Evolutionary conservation across 129 eudicot species (phyloP).

Genomic region (Ambrosia artemisiifolia): DNA sequence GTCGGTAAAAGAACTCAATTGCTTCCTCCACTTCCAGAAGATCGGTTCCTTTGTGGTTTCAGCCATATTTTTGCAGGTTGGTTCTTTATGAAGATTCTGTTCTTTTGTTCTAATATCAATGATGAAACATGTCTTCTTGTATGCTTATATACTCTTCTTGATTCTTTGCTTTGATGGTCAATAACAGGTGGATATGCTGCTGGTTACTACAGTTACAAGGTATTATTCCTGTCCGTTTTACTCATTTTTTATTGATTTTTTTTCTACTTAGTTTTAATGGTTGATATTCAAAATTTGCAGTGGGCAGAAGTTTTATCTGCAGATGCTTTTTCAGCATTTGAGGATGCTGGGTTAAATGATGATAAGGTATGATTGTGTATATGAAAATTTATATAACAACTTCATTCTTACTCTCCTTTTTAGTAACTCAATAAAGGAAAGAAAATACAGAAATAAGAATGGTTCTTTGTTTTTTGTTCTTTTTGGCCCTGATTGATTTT

Average conservation of each 20-base stretch:
- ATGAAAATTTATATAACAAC: background rate
- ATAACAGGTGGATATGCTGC: conserved; percentile 91
- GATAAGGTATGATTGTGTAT: conserved; percentile 44
- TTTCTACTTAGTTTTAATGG: conserved; percentile 1
- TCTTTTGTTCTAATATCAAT: background rate
- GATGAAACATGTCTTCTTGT: background rate
- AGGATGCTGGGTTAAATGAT: conserved; percentile 76
- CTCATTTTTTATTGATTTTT: background rate
- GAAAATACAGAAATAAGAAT: too few relatives aligned
- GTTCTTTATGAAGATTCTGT: background rate
- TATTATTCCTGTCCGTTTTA: conserved; percentile 7
- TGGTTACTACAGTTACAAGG: conserved; percentile 99
- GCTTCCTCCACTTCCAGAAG: conserved; percentile 79
- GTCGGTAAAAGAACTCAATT: conserved; percentile 57
- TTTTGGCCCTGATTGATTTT: too few relatives aligned
- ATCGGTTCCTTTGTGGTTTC: conserved; percentile 84
- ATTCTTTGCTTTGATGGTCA: background rate
- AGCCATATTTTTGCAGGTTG: conserved; percentile 93
- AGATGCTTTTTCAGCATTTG: conserved; percentile 93
- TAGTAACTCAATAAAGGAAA: background rate
- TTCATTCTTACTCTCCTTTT: background rate
- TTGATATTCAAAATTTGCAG: conserved; percentile 15
- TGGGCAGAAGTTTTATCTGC: conserved; percentile 97
- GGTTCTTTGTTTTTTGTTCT: too few relatives aligned
- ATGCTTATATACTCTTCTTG: background rate